Evolutionary conservation across 1,284 basidiomycete species (phyloP).

Genomic region (Mycosarcoma mackinlayi): DNA sequence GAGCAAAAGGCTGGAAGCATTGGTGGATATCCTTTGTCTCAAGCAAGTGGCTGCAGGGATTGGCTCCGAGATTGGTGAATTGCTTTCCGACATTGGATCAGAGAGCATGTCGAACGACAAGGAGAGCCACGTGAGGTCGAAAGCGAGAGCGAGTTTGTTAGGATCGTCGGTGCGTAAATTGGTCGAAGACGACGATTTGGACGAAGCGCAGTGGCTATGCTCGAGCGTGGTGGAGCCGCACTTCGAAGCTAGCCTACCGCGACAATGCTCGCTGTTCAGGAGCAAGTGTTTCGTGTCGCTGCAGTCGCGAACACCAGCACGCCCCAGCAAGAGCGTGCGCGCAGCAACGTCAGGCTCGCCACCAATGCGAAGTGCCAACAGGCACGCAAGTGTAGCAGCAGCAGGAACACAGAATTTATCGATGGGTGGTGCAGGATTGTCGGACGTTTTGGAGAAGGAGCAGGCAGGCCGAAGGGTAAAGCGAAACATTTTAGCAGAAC

Average conservation of each 20-base stretch:
- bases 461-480: constrained; percentile 29
- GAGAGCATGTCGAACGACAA: constrained; percentile 8
- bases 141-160: constrained; percentile 13
- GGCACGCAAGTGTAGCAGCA: constrained; percentile 9
- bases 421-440: constrained; percentile 11
- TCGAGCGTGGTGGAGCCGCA: constrained; percentile 55
- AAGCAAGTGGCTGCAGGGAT: constrained; percentile 36
- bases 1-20: constrained; percentile 42
- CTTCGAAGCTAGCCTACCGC: constrained; percentile 45
- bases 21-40: constrained; percentile 49
- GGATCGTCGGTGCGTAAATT: constrained; percentile 45
- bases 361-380: constrained; percentile 17
- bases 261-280: constrained; percentile 55
- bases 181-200: constrained; percentile 52
- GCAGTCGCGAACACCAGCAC: constrained; percentile 37
- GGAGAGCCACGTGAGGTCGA: neutral
- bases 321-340: constrained; percentile 15
- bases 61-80: constrained; percentile 24
- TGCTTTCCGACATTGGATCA: constrained; percentile 14
- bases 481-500: constrained; percentile 23
- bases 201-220: constrained; percentile 65
- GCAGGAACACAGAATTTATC: neutral
- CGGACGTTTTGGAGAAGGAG: constrained; percentile 43
- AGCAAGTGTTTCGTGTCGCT: constrained; percentile 61
- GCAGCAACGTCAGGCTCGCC: constrained; percentile 16